Conservation (phyloP, 108 stramenopile species). For the Aurantiochytrium sp. region DNA sequence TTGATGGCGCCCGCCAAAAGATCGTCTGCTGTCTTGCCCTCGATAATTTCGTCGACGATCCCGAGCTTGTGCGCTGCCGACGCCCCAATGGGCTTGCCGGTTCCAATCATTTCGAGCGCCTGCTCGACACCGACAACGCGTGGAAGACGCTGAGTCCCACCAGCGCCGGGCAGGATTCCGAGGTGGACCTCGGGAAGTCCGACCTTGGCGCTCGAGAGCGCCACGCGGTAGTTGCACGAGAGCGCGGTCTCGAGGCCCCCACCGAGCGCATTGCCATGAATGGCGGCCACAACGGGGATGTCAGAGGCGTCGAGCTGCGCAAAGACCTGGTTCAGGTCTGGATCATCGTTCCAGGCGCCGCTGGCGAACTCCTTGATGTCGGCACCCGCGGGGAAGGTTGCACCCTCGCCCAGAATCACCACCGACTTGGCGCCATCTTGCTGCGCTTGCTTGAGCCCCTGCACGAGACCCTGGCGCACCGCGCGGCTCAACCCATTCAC, state of each 20-base stretch:
- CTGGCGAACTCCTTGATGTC: conserved; percentile 74
- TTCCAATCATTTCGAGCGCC: conserved; percentile 72
- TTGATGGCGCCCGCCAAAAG: conserved; percentile 13
- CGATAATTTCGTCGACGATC: conserved; percentile 56
- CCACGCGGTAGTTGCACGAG: conserved; percentile 78
- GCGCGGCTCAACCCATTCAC: neutral
- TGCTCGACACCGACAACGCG: conserved; percentile 65
- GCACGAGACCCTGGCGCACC: neutral
- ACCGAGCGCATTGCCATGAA: conserved; percentile 76
- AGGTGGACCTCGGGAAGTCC: conserved; percentile 89
- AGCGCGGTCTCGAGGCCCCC: conserved; percentile 89
- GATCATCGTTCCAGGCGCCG: conserved; percentile 50
- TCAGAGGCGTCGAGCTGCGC: conserved; percentile 51
- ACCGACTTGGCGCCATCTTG: neutral
- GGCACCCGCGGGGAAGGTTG: conserved; percentile 51
- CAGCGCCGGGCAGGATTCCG: conserved; percentile 91
- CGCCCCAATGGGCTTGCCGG: conserved; percentile 51
- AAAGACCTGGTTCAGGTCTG: conserved; percentile 53
- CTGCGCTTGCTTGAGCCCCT: neutral
- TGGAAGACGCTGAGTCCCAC: conserved; percentile 92
- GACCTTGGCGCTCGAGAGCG: conserved; percentile 54
- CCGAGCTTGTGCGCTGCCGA: conserved; percentile 52
- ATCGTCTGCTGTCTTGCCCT: neutral
- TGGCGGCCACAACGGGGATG: conserved; percentile 84
- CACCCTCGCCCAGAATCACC: neutral